These are phyloP conservation scores for Fusarium pseudocircinatum DNA, from an alignment of 2,329 filamentous ascomycete species.

Conservation along the genomic window DNA sequence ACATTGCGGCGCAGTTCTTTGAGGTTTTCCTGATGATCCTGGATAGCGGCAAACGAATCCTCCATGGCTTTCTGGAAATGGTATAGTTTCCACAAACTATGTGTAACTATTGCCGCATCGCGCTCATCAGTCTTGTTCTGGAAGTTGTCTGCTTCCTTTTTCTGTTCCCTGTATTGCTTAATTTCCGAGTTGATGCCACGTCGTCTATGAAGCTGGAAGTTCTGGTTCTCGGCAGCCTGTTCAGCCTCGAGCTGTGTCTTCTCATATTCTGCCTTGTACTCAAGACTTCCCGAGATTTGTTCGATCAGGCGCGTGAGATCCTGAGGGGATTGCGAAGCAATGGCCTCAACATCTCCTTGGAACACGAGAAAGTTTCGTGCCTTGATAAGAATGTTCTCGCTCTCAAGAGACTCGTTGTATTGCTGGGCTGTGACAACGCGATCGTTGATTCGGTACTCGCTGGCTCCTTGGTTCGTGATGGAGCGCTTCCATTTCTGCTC, in stretches of 20 bases:
- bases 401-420: slow-evolving; percentile 92
- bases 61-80: slow-evolving; percentile 95
- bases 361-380: slow-evolving; percentile 98
- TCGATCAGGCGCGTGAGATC: slow-evolving; percentile 95
- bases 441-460: slow-evolving; percentile 98
- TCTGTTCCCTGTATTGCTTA: slow-evolving; percentile 97
- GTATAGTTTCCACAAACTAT: slow-evolving; percentile 96
- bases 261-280: slow-evolving; percentile 95
- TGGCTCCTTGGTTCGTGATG: slow-evolving; percentile 87
- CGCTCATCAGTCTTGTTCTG: slow-evolving; percentile 90
- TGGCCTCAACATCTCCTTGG: slow-evolving; percentile 96
- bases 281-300: slow-evolving; percentile 95
- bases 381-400: slow-evolving; percentile 97
- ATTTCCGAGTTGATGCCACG: slow-evolving; percentile 97
- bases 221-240: slow-evolving; percentile 87
- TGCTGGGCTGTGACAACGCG: slow-evolving; percentile 86
- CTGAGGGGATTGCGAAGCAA: slow-evolving; percentile 92
- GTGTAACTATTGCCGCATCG: slow-evolving; percentile 89
- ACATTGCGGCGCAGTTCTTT: slow-evolving; percentile 92
- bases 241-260: slow-evolving; percentile 86
- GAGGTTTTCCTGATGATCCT: slow-evolving; percentile 92
- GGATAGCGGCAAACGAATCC: slow-evolving; percentile 87
- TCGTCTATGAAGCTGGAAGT: slow-evolving; percentile 86
- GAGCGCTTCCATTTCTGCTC: slow-evolving; percentile 96
- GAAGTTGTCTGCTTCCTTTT: slow-evolving; percentile 93